Base-by-base conservation (phyloP, 148 eudicot genomes). In the Chenopodium formosanum region DNA sequence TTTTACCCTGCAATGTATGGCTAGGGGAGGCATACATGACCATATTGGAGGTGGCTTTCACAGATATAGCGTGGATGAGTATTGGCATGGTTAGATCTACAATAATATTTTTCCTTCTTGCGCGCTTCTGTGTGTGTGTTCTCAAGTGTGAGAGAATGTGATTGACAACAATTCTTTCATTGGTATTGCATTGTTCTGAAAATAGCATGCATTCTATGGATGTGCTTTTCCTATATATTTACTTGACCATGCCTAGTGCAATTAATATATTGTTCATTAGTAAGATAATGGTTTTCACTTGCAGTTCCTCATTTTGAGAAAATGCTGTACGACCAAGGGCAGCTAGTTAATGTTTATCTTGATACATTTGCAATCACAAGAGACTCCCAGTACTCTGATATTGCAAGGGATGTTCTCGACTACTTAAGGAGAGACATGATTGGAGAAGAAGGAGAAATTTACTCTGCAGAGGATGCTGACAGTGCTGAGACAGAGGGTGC, bases 221-320 rank as follows among this genome's bases (percentile, higher is more conserved):
- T 22, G 8, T 20, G 13, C 25, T 9, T 7, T 5, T 62, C 25
- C 4, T 62, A n/a, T 72, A 22, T 62, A 17, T 34, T 11, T 64
- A 7, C 23, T 46, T 40, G n/a, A 22, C 34, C 34, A 1, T 70
- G 67, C 20, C 34, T 37, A 17, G 47, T 70, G 4, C 17, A 27
- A 27, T 66, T 25, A 66, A 66, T 12, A 25, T 66, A 66, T 68
- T 10, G 1, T 9, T 37, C 50, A 17, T 7, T 17, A 20, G 10
- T 70, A 7, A 34, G 20, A n/a, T 37, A n/a, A 25, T 17, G 34
- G 31, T 40, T 76, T 40, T 81, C 10, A 13, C 3, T 73, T 87
- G 88, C 97, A 95, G 99, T 95, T 84, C 97, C 99, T 40, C 99
- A 95, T 89, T 95, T 95, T 84, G 99, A 95, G 90, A 95, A 95